These are phyloP conservation scores for Boeremia exigua DNA, from an alignment of 2,329 filamentous ascomycete species.

Conservation along the genomic window DNA sequence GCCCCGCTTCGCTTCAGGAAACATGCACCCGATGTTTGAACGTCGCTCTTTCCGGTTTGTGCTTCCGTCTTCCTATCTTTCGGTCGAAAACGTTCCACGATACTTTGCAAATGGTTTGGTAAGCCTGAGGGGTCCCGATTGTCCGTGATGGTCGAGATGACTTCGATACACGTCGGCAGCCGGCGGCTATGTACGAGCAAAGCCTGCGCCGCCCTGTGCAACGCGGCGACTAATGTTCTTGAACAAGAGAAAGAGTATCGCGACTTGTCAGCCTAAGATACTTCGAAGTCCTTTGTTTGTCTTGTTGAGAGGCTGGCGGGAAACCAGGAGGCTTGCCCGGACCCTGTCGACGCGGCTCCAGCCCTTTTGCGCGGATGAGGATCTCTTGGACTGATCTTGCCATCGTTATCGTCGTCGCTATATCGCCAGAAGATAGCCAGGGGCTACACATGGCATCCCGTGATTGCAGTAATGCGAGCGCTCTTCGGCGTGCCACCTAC, in stretches of 20 bases:
- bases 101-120: not conserved
- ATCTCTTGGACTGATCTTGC: not conserved
- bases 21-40: conserved; percentile 4
- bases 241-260: not conserved
- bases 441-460: not conserved
- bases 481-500: not conserved
- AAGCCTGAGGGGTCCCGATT: not conserved
- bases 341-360: not conserved
- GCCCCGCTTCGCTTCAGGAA: conserved; percentile 12
- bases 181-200: not conserved
- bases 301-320: not conserved
- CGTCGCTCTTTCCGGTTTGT: not conserved
- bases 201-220: not conserved
- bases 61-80: not conserved
- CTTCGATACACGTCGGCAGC: not conserved
- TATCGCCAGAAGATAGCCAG: not conserved
- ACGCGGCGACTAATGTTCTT: not conserved
- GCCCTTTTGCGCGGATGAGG: not conserved
- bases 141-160: not conserved
- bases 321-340: not conserved
- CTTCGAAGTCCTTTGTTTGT: not conserved
- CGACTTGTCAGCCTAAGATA: not conserved
- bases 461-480: not conserved
- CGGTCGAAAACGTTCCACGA: not conserved
- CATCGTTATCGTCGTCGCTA: not conserved